Percentiles rank a stretch among this genome's conserved stretches.
Conservation (phyloP, 331 rosid genomes). For the Arachis monticola region DNA sequence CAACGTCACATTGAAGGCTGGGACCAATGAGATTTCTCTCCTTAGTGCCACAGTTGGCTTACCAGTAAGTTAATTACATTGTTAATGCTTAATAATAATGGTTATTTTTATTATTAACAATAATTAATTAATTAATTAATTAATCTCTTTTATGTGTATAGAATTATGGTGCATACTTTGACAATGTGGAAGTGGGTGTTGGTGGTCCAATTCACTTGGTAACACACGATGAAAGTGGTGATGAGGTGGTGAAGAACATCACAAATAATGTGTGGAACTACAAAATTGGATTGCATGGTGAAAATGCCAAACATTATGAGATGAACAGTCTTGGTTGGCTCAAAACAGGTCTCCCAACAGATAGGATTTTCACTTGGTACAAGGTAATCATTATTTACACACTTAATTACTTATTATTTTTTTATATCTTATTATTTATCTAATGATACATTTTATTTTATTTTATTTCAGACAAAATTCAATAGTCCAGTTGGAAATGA, state of each 20-base stretch:
- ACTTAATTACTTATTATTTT: no score
- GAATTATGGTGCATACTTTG: slow-evolving; percentile 45
- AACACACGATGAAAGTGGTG: not conserved
- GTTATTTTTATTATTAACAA: no score
- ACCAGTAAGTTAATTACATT: slow-evolving; percentile 30
- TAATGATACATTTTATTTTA: no score
- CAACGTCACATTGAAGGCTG: slow-evolving; percentile 13
- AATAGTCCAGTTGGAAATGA: slow-evolving; percentile 41
- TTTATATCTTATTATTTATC: no score
- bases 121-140: no score
- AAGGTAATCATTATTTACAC: slow-evolving; percentile 33
- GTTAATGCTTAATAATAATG: no score
- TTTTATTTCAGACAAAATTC: slow-evolving; percentile 33
- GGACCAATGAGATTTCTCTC: slow-evolving; percentile 36
- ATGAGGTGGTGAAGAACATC: slow-evolving; percentile 18
- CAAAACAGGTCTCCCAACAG: slow-evolving; percentile 15
- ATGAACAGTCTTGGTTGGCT: not conserved
- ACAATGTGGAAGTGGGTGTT: slow-evolving; percentile 33
- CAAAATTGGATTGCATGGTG: slow-evolving; percentile 47
- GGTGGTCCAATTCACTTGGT: slow-evolving; percentile 36
- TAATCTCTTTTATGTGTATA: not conserved
- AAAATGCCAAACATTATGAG: slow-evolving; percentile 3
- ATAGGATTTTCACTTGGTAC: slow-evolving; percentile 42
- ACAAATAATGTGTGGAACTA: slow-evolving; percentile 36
- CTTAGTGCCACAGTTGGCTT: slow-evolving; percentile 47